Base-by-base conservation (phyloP, 2,329 filamentous ascomycete genomes). In the Arthrinium phaeospermum region DNA sequence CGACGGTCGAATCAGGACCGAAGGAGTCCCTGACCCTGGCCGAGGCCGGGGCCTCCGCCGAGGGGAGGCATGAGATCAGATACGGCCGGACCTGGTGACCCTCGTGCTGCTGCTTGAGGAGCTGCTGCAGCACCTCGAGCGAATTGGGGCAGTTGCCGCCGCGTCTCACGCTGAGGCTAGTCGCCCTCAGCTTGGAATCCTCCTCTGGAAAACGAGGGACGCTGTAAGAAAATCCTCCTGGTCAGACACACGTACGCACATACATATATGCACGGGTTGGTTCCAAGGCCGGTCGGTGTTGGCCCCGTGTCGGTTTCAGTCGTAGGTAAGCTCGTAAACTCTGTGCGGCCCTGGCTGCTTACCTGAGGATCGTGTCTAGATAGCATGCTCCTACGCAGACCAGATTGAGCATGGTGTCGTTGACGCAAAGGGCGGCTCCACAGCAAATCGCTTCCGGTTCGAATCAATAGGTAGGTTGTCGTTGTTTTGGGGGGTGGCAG, bases 91-190 rank as follows among this genome's bases (percentile, higher is more conserved):
- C 75, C 30, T 64, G n/a, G 46, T 74, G 71, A 70, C 70, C 73
- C 76, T 70, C 37, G 37, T 69, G 44, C 45, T 77, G 71, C 71
- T 51, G 53, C 41, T 45, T 13, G 19, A 90, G 77, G 24, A 93
- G 85, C 79, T 94, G 91, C 74, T 90, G 86, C 37, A 95, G 83
- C 12, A 95, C 92, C 78, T 94, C 88, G 46, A 94, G 86, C 4
- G 89, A 89, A 79, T 95, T 95, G 34, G 91, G 88, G 74, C 91
- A 91, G 80, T 95, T 95, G 45, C 93, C 93, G 70, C 93, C 93
- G 37, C 92, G 88, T 44, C 92, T 89, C 61, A 87, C 86, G 47
- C 84, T 82, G 71, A 92, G 79, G 34, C 79, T 85, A 2, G 88
- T 88, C 24, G 93, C 92, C 45, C 92, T 91, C 53, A 93, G 85